Base-by-base conservation (phyloP, 768 basidiomycete species). In the Crassisporium funariophilum region DNA sequence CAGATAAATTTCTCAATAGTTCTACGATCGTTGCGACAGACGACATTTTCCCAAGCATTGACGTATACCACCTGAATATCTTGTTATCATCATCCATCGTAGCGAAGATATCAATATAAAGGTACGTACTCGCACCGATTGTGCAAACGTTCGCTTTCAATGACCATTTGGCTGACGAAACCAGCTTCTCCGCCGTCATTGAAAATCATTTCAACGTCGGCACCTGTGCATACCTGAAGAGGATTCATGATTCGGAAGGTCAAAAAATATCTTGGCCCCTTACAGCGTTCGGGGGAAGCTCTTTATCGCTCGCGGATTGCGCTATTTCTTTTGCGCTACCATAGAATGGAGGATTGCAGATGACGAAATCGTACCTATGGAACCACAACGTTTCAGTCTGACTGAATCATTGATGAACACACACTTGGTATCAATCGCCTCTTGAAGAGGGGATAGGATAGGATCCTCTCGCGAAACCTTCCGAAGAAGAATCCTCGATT, bases 261-360 rank as follows among this genome's bases (percentile, higher is more conserved):
- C 24, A 20, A 17, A 11, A 36, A n/a, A 10, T 24, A 16, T 25
- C 1, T 5, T 47, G 44, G 37, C 24, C 5, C 68, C 81, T 35
- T 58, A 93, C 93, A 2, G 89, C 88, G 55, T 73, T 83, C 0
- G 95, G 88, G 5, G 68, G 70, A 11, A 72, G 63, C 37, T 80
- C 79, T 57, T 98, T 98, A 5, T 69, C 67, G 15, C 76, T 75
- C 0, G 82, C 79, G 2, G 82, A 83, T 2, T 65, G 59, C 0
- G 58, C 53, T 6, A 93, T 76, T 47, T 98, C 95, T 22, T 83
- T 80, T 1, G 63, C 59, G 46, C 83, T 88, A n/a, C 72, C 62
- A 60, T 97, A 98, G 66, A 99, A 99, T 0, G 95, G 95, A 0
- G 95, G 95, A 63, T 98, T 99, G 68, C 95, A 98, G 83, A 98